Base-by-base conservation (phyloP, 2,329 filamentous ascomycete genomes). In the Trichophyton verrucosum region DNA sequence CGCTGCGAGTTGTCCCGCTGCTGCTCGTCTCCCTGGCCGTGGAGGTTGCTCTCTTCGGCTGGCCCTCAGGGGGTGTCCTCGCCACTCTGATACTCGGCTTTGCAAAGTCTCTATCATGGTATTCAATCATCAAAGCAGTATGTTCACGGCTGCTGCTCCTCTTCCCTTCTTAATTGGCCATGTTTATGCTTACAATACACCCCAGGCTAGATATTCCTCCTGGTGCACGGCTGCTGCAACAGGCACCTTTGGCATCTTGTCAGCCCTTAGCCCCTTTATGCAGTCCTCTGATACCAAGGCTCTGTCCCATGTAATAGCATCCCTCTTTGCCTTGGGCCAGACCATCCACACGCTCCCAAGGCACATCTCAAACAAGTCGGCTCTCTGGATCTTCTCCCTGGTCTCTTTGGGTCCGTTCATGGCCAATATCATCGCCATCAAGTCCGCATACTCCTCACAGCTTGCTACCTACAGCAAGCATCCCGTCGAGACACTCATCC, bases 61-160 rank as follows among this genome's bases (percentile, higher is more conserved):
- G 60, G 33, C 53, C 51, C 8, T 27, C 24, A 40, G 57, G 53
- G 15, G 20, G 40, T 3, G 11, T 38, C 24, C 3, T 58, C 33
- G 46, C 9, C 11, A 60, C 42, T 30, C 30, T 60, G 17, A 20
- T 47, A 17, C 15, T 58, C 22, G 61, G 51, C 7, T 40, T 53
- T 2, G 20, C 53, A 22, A 60, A 60, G 33, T 51, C 58, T n/a
- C 17, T 60, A 30, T 55, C 30, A n/a, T 62, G 61, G 61, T 62
- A 55, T 62, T 60, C 57, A 33, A 20, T 62, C 13, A 36, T 60
- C 58, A 40, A 62, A 60, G 58, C 55, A 60, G 61, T 62, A 49
- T 55, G 58, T 57, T 27, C 24, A 27, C 24, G 24, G 24, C 24
- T 27, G 24, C 24, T 6, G 24, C 24, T 27, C 4, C 24, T 27